Evolutionary conservation across 768 basidiomycete species (phyloP), one percentile per base, ranked within the genome.

Genomic region (Panellus pusillus): DNA sequence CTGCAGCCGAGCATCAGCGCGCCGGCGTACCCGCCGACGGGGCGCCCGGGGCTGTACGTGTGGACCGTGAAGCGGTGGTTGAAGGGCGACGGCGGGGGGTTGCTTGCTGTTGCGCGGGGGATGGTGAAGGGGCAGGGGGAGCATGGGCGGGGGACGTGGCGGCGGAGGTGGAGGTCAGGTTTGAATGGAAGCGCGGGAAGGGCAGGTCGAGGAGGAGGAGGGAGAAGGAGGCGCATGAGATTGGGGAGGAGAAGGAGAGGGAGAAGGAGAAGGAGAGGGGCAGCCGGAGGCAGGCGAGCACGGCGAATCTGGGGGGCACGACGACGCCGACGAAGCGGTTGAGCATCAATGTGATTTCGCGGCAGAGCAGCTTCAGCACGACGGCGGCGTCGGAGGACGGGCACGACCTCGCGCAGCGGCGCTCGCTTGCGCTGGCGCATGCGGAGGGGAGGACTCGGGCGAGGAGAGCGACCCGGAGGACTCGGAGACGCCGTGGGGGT

Each of bases 401-500:
- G 65, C 55, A 64, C 17, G 57, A 66, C 52, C 9, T 39, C 2
- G 47, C 47, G 48, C 28, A 48, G 29, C 29, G 59, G 29, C 17
- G 18, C 19, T 54, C 59, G 28, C 27, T 53, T 17, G 29, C n/a
- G 28, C 27, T 53, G 13, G 29, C n/a, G 24, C n/a, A 12, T 5
- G 44, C 27, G 3, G 54, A 49, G 32, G 32, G 2, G 72, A 68
- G 13, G 83, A 85, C 44, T 79, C 80, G 2, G 91, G 78, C 0
- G 86, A 89, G 14, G 93, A 94, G 41, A 93, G 90, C 55, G 96
- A 98, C 60, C 91, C 94, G 0, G 95, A 98, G 66, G 96, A 98
- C 65, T 92, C 91, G 40, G 95, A 98, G 70, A 94, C 93, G 19
- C 93, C 96, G 0, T 98, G 94, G 94, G 84, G 87, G 42, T 98